Evolutionary conservation across 768 basidiomycete species (phyloP), one percentile per base, ranked within the genome.

Genomic region (Calocybe gangraenosa): DNA sequence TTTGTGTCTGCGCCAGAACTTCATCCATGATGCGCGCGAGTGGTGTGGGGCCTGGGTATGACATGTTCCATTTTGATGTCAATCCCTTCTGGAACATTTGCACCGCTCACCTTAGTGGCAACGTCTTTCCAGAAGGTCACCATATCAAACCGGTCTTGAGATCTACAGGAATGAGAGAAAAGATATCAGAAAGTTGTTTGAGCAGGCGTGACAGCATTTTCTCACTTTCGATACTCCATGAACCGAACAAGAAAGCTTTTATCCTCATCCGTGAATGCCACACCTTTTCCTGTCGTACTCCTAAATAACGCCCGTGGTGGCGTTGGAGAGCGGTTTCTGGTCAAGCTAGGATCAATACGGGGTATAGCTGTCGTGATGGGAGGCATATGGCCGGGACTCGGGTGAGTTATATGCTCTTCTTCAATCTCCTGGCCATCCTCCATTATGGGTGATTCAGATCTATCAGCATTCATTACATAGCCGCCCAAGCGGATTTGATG

Each of bases 11-110:
- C 90, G 76, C 79, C 88, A 92, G 63, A 82, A 92, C 64, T 92
- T 92, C 87, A 92, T 90, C 90, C 90, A 92, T 5, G 90, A 92
- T 37, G 90, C 90, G 30, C 88, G 82, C 19, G 90, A 92, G 58
- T 92, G 90, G 63, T 92, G 90, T 0, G 90, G 90, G 0, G 89
- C 89, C 85, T 88, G 55, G 17, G 32, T 14, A 46, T 21, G 33
- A 17, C n/a, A 36, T 3, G 15, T 28, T 3, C 33, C 4, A 35
- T 23, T 21, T 35, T 35, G 7, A 23, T 18, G 17, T 18, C 19
- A 20, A 40, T 17, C 23, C 2, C 2, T 5, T 8, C 25, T 14
- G 15, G n/a, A 14, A 21, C 10, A 34, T 8, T 10, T 6, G 8
- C 9, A 20, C 15, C 60, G 48, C 59, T 49, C 53, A 76, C 87